Evolutionary conservation across 257 asterid species (phyloP).

Genomic region (Rauvolfia tetraphylla): DNA sequence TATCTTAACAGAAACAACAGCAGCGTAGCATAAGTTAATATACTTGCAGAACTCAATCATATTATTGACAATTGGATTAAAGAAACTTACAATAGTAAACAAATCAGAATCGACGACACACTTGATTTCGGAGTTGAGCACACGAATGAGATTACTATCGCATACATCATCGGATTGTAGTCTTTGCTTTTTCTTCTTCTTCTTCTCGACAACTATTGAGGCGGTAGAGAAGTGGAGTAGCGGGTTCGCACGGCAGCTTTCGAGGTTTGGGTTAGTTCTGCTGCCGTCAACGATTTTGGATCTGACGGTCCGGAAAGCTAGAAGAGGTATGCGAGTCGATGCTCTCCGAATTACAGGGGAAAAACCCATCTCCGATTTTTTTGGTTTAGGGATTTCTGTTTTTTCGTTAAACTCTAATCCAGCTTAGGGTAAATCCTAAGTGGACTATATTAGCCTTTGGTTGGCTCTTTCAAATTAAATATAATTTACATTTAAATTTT

Average conservation of each 20-base stretch:
- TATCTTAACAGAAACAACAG: conserved; percentile 9
- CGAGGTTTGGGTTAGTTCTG: not conserved
- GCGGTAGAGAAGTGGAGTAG: conserved; percentile 11
- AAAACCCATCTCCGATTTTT: not conserved
- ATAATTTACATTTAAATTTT: too few relatives aligned
- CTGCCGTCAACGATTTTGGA: not conserved
- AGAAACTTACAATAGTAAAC: conserved; percentile 12
- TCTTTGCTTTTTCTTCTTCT: not conserved
- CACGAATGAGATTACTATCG: conserved; percentile 43
- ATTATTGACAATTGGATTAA: not conserved
- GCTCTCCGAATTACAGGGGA: conserved; percentile 15
- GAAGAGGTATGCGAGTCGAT: not conserved
- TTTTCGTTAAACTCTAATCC: too few relatives aligned
- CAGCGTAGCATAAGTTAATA: not conserved
- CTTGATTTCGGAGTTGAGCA: conserved; percentile 47
- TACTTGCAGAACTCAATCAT: not conserved
- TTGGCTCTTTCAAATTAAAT: too few relatives aligned
- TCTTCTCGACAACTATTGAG: conserved; percentile 6
- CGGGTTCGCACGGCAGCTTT: not conserved
- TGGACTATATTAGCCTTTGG: too few relatives aligned
- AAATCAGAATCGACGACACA: conserved; percentile 38
- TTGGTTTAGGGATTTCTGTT: not conserved
- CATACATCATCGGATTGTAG: not conserved
- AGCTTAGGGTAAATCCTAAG: too few relatives aligned
- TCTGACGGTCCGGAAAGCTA: not conserved